phyloP scores from a whole-genome alignment of 2,329 filamentous ascomycete genomes.

The Nothophaeocryptopus gaeumannii region DNA sequence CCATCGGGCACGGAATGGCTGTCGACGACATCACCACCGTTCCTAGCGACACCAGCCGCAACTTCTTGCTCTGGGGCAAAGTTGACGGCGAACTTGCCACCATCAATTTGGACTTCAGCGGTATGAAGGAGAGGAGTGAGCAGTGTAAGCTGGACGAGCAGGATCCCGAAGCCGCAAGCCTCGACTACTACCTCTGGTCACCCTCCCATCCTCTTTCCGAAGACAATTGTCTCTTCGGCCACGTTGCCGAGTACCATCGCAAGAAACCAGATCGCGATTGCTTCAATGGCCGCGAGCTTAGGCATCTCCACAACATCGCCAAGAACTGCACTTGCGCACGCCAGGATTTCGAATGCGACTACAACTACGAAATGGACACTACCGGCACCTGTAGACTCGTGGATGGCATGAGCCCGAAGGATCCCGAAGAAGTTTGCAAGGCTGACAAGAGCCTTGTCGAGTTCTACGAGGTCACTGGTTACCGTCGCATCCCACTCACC shows the following conservation, averaged over 20 bases:
- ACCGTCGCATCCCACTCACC: conserved; percentile 82
- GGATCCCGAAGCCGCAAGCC: conserved; percentile 52
- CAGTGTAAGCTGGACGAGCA: conserved; percentile 68
- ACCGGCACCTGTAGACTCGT: conserved; percentile 78
- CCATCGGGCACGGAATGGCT: conserved; percentile 69
- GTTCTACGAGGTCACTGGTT: conserved; percentile 83
- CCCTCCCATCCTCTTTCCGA: conserved; percentile 77
- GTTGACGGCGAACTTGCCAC: conserved; percentile 62
- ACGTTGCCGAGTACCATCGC: conserved; percentile 82
- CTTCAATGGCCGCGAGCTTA: conserved; percentile 67
- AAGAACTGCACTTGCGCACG: conserved; percentile 80
- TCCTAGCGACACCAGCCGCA: conserved; percentile 81
- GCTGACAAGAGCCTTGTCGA: conserved; percentile 67
- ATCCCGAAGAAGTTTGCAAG: conserved; percentile 58
- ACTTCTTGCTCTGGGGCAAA: conserved; percentile 85
- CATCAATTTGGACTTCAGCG: conserved; percentile 85
- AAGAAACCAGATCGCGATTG: conserved; percentile 78
- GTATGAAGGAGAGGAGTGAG: conserved; percentile 62
- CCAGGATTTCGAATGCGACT: conserved; percentile 92
- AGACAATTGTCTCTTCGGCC: conserved; percentile 86
- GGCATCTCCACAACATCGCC: conserved; percentile 64
- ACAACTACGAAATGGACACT: conserved; percentile 80
- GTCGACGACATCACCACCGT: conserved; percentile 83
- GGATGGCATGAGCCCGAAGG: conserved; percentile 63
- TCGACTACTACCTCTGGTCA: conserved; percentile 83